phyloP scores from a whole-genome alignment of 129 eudicot genomes.

The Escallonia rubra region DNA sequence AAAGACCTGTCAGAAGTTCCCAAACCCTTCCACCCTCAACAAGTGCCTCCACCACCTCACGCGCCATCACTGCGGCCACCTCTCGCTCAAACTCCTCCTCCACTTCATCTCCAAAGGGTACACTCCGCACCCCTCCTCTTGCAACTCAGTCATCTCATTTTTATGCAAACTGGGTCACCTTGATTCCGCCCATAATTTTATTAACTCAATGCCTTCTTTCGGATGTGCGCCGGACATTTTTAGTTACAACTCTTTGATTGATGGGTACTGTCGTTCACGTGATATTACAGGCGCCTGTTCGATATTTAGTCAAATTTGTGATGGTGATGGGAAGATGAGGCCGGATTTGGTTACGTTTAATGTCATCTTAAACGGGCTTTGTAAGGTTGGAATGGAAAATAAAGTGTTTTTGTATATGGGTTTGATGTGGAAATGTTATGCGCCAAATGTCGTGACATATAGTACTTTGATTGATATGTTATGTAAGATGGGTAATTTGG shows the following conservation, averaged over 20 bases:
- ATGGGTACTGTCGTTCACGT: conserved; percentile 4
- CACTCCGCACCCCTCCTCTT: conserved; percentile 15
- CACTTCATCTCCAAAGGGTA: conserved; percentile 14
- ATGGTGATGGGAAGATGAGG: neutral
- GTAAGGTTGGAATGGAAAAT: conserved; percentile 3
- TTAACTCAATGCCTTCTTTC: neutral
- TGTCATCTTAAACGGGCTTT: conserved; percentile 7
- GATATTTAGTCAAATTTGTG: conserved; percentile 4
- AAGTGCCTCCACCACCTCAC: conserved; percentile 5
- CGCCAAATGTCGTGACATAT: conserved; percentile 10
- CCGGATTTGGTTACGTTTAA: conserved; percentile 15
- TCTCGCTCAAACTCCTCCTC: conserved; percentile 11
- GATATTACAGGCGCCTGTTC: neutral
- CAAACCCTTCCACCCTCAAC: conserved; percentile 5
- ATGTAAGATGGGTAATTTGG: conserved; percentile 14
- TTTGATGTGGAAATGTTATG: conserved; percentile 18
- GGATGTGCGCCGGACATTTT: conserved; percentile 10
- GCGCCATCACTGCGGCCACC: conserved; percentile 8
- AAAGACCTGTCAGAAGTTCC: neutral
- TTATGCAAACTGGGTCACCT: conserved; percentile 9
- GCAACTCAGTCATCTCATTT: conserved; percentile 6
- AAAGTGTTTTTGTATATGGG: conserved; percentile 13
- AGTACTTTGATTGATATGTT: conserved; percentile 10
- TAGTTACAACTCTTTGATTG: conserved; percentile 12
- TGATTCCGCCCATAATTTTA: conserved; percentile 7